phyloP scores from a whole-genome alignment of 306 rosid genomes.

The Echinosophora koreensis region DNA sequence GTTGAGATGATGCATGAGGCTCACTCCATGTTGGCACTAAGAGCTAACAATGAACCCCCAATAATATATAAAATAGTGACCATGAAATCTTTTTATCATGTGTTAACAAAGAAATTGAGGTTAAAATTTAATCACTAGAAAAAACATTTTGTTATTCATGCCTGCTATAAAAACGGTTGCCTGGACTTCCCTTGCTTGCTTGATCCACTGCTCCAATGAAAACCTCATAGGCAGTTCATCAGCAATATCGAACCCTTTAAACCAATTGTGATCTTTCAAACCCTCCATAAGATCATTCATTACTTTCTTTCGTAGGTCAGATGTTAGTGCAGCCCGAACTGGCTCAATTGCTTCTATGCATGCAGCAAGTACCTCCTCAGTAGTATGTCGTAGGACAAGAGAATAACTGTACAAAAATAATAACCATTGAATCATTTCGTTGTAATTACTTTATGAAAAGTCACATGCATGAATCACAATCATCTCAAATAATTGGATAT shows the following conservation, averaged over 20 bases:
- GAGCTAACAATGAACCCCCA: slow-evolving; percentile 18
- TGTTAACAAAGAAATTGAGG: slow-evolving; percentile 4
- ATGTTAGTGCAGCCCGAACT: slow-evolving; percentile 76
- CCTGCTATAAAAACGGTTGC: slow-evolving; percentile 95
- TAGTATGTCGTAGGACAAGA: slow-evolving; percentile 94
- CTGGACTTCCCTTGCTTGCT: slow-evolving; percentile 76
- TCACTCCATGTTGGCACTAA: slow-evolving; percentile 7
- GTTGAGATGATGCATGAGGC: slow-evolving; percentile 23
- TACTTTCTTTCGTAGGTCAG: slow-evolving; percentile 73
- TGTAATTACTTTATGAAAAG: slow-evolving; percentile 21
- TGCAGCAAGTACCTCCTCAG: slow-evolving; percentile 96
- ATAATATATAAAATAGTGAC: no score
- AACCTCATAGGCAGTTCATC: slow-evolving; percentile 68
- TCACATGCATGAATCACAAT: slow-evolving; percentile 20
- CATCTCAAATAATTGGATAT: slow-evolving; percentile 28
- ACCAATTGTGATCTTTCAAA: slow-evolving; percentile 77
- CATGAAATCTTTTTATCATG: slow-evolving; percentile 4
- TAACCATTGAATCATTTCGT: slow-evolving; percentile 14
- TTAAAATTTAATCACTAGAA: slow-evolving; percentile 28
- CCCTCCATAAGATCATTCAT: slow-evolving; percentile 78
- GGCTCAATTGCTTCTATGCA: slow-evolving; percentile 90
- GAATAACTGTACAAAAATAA: slow-evolving; percentile 73
- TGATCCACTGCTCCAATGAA: slow-evolving; percentile 82
- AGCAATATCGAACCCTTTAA: slow-evolving; percentile 78
- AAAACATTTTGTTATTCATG: slow-evolving; percentile 38